These are phyloP conservation scores for Tetrastigma voinierianum DNA, from an alignment of 164 flowering plant genomes.

Conservation along the genomic window DNA sequence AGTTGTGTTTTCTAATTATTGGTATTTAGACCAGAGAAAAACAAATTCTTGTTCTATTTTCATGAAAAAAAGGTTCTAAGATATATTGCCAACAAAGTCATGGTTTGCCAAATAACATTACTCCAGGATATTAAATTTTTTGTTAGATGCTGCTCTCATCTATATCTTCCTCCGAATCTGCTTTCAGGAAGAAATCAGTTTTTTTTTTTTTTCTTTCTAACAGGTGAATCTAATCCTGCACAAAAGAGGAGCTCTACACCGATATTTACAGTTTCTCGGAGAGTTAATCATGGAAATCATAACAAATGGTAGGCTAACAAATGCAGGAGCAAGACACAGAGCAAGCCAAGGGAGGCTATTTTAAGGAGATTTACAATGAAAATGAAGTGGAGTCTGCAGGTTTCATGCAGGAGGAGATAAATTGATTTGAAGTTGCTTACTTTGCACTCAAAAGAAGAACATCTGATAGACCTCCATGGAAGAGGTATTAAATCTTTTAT, in stretches of 20 bases:
- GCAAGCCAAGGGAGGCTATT: constrained; percentile 46
- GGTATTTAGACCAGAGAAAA: too few species aligned
- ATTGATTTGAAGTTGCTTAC: constrained; percentile 60
- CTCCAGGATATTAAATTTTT: too few species aligned
- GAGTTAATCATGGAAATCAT: constrained; percentile 64
- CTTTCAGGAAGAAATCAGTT: not conserved
- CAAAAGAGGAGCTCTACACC: constrained; percentile 51
- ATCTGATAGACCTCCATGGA: constrained; percentile 75
- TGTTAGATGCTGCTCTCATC: too few species aligned
- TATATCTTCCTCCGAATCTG: too few species aligned
- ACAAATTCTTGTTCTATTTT: too few species aligned
- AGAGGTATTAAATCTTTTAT: constrained; percentile 56
- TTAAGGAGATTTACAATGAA: constrained; percentile 50
- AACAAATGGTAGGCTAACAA: constrained; percentile 59
- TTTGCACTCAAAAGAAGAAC: constrained; percentile 64
- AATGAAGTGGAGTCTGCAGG: constrained; percentile 34
- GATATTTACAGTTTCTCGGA: constrained; percentile 79
- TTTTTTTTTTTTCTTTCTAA: not conserved
- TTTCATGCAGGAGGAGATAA: constrained; percentile 50
- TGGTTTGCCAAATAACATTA: too few species aligned
- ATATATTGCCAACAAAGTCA: too few species aligned
- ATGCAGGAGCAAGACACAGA: constrained; percentile 43
- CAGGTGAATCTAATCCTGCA: constrained; percentile 43
- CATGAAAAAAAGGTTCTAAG: too few species aligned
- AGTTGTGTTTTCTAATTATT: too few species aligned